A percentile compares a stretch with the other conserved stretches of the same genome.
These are phyloP conservation scores for Monilinia fructicola DNA, from an alignment of 2,329 filamentous ascomycete genomes.

Conservation along the genomic window DNA sequence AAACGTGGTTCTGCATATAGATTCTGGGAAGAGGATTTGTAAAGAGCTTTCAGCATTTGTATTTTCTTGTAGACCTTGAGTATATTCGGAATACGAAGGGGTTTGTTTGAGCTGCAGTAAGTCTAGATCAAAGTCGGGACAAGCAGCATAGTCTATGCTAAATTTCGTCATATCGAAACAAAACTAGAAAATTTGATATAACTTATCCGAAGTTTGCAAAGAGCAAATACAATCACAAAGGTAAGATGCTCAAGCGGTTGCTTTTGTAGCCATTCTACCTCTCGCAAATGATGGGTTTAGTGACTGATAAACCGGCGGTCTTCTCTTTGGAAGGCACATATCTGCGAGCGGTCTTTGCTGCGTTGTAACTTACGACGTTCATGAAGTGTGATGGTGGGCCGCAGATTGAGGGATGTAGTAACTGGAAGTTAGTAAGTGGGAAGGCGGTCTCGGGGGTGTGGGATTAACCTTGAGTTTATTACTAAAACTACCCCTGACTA, in stretches of 20 bases:
- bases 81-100: not conserved
- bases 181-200: not conserved
- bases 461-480: not conserved
- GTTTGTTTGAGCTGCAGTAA: not conserved
- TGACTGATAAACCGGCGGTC: not conserved
- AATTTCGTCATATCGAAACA: not conserved
- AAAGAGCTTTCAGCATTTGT: not conserved
- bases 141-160: too few species aligned
- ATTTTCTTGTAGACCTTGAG: not conserved
- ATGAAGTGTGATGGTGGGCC: not conserved
- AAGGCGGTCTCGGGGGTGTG: not conserved
- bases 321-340: not conserved
- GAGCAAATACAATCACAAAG: not conserved
- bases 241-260: not conserved
- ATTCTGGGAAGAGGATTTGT: too few species aligned
- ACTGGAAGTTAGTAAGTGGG: not conserved
- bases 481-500: not conserved
- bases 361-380: not conserved
- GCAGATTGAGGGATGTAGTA: not conserved
- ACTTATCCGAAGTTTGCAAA: not conserved
- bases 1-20: too few species aligned
- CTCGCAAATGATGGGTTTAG: not conserved
- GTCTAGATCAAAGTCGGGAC: not conserved
- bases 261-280: slow-evolving; percentile 8
- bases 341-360: not conserved